A percentile compares a stretch with the other conserved stretches of the same genome.
Evolutionary conservation across 2,329 filamentous ascomycete species (phyloP).

Genomic region (Botrytis tulipae): DNA sequence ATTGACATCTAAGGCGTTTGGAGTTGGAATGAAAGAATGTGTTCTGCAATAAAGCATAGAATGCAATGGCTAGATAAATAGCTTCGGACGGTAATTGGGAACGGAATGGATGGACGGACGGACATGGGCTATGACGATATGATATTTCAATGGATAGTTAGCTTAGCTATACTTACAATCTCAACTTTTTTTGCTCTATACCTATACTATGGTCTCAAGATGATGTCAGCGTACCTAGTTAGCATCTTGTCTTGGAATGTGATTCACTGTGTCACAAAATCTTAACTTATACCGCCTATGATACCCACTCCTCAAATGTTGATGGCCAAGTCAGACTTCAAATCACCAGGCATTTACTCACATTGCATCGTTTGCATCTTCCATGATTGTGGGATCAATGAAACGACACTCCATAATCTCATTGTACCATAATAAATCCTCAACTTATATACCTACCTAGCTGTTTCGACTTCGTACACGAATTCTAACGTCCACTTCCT

Average conservation of each 20-base stretch:
- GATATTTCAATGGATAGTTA: conserved; percentile 2
- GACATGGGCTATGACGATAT: conserved; percentile 12
- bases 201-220: no score
- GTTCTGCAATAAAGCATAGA: conserved; percentile 23
- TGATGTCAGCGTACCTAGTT: background rate
- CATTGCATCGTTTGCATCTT: background rate
- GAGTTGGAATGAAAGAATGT: conserved; percentile 22
- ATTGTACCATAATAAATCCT: background rate
- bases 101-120: conserved; percentile 4
- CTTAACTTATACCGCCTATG: background rate
- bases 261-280: background rate
- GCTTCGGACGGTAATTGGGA: conserved; percentile 13
- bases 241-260: background rate
- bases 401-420: accelerated
- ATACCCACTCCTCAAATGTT: background rate
- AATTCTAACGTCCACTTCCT: background rate
- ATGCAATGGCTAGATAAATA: conserved; percentile 22
- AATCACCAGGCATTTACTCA: background rate
- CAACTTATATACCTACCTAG: background rate
- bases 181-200: conserved; percentile 12
- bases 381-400: background rate
- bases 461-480: no score
- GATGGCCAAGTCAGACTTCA: background rate
- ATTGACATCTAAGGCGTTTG: conserved; percentile 66
- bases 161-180: conserved; percentile 39